phyloP scores from a whole-genome alignment of 768 basidiomycete genomes.

The Hortiboletus flavorubellus region DNA sequence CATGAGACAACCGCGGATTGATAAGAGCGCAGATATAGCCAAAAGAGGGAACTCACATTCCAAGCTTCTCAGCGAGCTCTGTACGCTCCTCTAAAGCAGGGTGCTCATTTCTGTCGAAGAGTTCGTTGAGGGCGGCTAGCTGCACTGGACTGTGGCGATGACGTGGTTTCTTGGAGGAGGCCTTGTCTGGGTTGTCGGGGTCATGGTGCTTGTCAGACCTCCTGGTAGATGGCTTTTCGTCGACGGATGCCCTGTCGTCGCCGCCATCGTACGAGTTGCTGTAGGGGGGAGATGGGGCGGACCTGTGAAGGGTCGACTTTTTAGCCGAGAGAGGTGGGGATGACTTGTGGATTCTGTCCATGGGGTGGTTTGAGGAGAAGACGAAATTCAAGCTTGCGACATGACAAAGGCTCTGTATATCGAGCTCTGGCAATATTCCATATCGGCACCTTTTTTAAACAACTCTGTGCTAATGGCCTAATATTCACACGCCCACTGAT shows the following conservation, averaged over 20 bases:
- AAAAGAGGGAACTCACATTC: constrained; percentile 58
- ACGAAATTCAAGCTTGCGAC: constrained; percentile 35
- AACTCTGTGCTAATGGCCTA: constrained; percentile 27
- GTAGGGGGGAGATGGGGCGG: constrained; percentile 13
- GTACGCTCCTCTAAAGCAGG: constrained; percentile 67
- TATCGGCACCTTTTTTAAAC: constrained; percentile 38
- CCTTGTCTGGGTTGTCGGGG: constrained; percentile 23
- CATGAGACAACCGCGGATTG: constrained; percentile 11
- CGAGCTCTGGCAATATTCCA: constrained; percentile 38
- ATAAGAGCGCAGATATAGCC: constrained; percentile 23
- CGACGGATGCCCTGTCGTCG: constrained; percentile 19
- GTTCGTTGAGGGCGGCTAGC: constrained; percentile 71
- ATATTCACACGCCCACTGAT: constrained; percentile 29
- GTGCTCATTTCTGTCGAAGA: constrained; percentile 75
- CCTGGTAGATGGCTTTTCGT: constrained; percentile 26
- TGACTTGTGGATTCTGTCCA: constrained; percentile 20
- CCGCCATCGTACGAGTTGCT: constrained; percentile 15
- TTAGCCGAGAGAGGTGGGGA: constrained; percentile 14
- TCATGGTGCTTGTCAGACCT: constrained; percentile 24
- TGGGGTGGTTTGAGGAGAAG: constrained; percentile 26
- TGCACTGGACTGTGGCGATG: constrained; percentile 73
- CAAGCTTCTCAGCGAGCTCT: constrained; percentile 64
- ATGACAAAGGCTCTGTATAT: constrained; percentile 40
- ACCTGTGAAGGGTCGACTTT: constrained; percentile 9
- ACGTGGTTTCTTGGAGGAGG: constrained; percentile 62